These are phyloP conservation scores for Alternaria sp. DNA, from an alignment of 2,329 filamentous ascomycete genomes.

Conservation along the genomic window DNA sequence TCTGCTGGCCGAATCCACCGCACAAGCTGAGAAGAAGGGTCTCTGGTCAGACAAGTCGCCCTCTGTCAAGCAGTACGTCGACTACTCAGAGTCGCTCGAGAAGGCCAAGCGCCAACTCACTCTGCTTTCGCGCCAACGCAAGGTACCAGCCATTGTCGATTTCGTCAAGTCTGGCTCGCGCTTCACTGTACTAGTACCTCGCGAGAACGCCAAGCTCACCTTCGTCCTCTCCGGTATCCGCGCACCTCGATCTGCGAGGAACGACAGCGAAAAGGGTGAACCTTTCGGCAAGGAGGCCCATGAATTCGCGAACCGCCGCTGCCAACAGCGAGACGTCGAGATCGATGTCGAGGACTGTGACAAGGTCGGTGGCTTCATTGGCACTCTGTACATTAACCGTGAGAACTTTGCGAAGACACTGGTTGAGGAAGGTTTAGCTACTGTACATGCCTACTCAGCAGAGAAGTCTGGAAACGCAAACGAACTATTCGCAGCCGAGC, in stretches of 20 bases:
- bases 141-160: conserved; percentile 90
- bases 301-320: conserved; percentile 85
- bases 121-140: conserved; percentile 87
- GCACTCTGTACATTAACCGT: conserved; percentile 88
- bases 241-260: conserved; percentile 84
- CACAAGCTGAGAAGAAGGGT: conserved; percentile 87
- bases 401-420: conserved; percentile 95
- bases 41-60: conserved; percentile 94
- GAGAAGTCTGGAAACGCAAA: conserved; percentile 90
- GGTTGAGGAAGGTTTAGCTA: conserved; percentile 91
- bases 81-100: conserved; percentile 90
- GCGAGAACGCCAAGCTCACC: conserved; percentile 92
- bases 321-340: conserved; percentile 93
- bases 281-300: conserved; percentile 95
- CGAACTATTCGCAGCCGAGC: conserved; percentile 86
- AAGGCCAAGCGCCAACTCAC: conserved; percentile 95
- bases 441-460: conserved; percentile 92
- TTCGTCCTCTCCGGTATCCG: conserved; percentile 93
- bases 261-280: conserved; percentile 80
- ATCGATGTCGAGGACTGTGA: conserved; percentile 94
- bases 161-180: conserved; percentile 97
- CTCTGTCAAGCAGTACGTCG: conserved; percentile 80
- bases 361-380: conserved; percentile 97
- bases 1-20: conserved; percentile 76
- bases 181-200: conserved; percentile 89